Percentiles rank a stretch among this genome's conserved stretches.
Evolutionary conservation across 2,329 filamentous ascomycete genomes (phyloP).

Genomic region (Fusarium pseudoanthophilum): DNA sequence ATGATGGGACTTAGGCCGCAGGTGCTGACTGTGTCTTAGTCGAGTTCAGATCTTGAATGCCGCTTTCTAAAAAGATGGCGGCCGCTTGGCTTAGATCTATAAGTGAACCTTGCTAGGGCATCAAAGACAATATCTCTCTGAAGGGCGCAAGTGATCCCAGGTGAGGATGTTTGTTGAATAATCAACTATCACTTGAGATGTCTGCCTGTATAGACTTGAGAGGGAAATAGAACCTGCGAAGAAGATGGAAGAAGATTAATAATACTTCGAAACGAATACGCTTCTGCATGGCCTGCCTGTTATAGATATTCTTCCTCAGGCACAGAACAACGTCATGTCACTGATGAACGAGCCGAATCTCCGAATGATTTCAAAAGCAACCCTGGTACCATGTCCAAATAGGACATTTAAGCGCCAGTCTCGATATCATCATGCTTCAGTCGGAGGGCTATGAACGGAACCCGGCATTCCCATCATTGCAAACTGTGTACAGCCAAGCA

Average conservation of each 20-base stretch:
- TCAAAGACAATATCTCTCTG: background rate
- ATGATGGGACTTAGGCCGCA: constrained; percentile 6
- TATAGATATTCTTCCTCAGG: background rate
- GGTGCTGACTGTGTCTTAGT: constrained; percentile 23
- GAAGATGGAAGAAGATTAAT: constrained; percentile 2
- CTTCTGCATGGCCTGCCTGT: background rate
- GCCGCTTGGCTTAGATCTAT: background rate
- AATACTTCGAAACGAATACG: background rate
- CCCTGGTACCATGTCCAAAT: constrained; percentile 5
- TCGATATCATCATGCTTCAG: constrained; percentile 5
- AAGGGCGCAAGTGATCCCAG: background rate
- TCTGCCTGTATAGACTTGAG: background rate
- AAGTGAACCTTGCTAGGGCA: background rate
- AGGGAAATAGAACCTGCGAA: background rate
- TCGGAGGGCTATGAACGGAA: constrained; percentile 8
- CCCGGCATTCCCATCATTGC: background rate
- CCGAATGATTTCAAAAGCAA: background rate
- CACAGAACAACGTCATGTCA: constrained; percentile 1
- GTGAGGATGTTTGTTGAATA: background rate
- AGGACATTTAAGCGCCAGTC: background rate
- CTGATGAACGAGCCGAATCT: background rate
- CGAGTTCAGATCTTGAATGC: constrained; percentile 4
- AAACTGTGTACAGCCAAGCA: constrained; percentile 8
- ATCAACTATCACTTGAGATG: background rate
- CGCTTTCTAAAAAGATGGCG: background rate